phyloP scores from a whole-genome alignment of 352 stramenopile species.

The Phytophthora pinifolia region DNA sequence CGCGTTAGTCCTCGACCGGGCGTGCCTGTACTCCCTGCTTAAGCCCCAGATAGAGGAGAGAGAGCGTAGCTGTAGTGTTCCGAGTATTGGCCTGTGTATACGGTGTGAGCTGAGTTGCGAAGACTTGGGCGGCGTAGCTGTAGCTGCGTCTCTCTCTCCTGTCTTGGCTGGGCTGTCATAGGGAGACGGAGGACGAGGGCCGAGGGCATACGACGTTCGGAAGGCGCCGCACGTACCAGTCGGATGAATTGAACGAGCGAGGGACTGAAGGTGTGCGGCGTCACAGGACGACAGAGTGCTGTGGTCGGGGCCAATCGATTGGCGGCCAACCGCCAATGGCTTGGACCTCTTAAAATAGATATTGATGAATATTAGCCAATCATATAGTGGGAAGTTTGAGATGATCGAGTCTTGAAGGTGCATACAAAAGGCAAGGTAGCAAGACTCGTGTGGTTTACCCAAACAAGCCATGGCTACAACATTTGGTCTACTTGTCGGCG shows the following conservation, averaged over 20 bases:
- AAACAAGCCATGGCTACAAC: conserved; percentile 12
- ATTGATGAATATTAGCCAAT: conserved; percentile 16
- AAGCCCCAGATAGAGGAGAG: neutral
- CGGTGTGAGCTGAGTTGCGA: conserved; percentile 12
- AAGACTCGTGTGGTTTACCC: conserved; percentile 5
- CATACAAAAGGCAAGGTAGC: conserved; percentile 32
- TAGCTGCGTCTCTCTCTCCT: neutral
- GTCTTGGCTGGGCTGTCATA: conserved; percentile 1
- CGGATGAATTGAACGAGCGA: conserved; percentile 88
- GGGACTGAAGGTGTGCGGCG: conserved; percentile 75
- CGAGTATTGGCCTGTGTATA: conserved; percentile 2
- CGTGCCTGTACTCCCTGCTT: conserved; percentile 1
- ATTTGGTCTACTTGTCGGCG: conserved; percentile 24
- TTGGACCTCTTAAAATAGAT: conserved; percentile 28
- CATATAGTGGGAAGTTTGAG: conserved; percentile 5
- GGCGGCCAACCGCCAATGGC: conserved; percentile 49
- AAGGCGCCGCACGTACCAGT: conserved; percentile 64
- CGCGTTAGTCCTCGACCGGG: too few relatives aligned
- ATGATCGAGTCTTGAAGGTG: conserved; percentile 18
- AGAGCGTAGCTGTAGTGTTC: neutral
- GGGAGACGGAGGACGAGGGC: neutral
- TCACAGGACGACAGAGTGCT: conserved; percentile 20
- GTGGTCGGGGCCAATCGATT: conserved; percentile 69
- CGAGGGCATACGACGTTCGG: neutral
- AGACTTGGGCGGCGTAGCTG: neutral